A percentile compares a stretch with the other conserved stretches of the same genome.
Evolutionary conservation across 352 stramenopile genomes (phyloP).

Genomic region (Detonula confervacea): DNA sequence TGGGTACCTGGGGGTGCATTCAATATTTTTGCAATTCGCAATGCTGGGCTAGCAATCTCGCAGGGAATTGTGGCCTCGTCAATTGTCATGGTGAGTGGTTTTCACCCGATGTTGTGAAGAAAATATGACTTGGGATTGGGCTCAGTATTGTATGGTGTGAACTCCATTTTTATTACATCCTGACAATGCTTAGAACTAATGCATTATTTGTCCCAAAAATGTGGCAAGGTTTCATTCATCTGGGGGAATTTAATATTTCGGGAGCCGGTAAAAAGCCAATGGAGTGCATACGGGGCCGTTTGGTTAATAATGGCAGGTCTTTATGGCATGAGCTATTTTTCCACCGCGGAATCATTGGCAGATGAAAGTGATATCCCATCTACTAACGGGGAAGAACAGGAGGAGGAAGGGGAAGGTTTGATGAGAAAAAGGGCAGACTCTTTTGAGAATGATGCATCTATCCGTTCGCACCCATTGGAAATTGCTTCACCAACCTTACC

Average conservation of each 20-base stretch:
- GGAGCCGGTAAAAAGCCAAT: conserved; percentile 34
- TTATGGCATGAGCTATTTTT: conserved; percentile 79
- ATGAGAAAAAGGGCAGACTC: conserved; percentile 16
- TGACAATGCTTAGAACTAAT: not conserved
- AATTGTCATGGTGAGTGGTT: conserved; percentile 71
- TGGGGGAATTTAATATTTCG: conserved; percentile 55
- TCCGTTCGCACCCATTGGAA: conserved; percentile 28
- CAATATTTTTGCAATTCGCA: conserved; percentile 62
- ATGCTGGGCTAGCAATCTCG: conserved; percentile 77
- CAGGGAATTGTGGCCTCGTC: conserved; percentile 72
- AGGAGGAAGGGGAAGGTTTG: conserved; percentile 31
- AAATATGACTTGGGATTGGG: not conserved
- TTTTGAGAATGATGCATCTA: conserved; percentile 22
- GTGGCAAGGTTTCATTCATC: conserved; percentile 38
- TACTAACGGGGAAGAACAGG: conserved; percentile 6
- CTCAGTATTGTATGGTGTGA: not conserved
- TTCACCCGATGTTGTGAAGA: not conserved
- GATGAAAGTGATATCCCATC: conserved; percentile 4
- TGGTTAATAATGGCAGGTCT: conserved; percentile 72
- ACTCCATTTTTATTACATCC: too few species aligned
- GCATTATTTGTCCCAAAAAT: not conserved
- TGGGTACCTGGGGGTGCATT: conserved; percentile 64
- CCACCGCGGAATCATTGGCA: conserved; percentile 24
- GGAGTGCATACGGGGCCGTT: conserved; percentile 63
- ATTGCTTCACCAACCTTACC: conserved; percentile 25